A percentile compares a stretch with the other conserved stretches of the same genome.
Conservation (phyloP, 495 filamentous ascomycete genomes). For the Neurospora tetraspora region DNA sequence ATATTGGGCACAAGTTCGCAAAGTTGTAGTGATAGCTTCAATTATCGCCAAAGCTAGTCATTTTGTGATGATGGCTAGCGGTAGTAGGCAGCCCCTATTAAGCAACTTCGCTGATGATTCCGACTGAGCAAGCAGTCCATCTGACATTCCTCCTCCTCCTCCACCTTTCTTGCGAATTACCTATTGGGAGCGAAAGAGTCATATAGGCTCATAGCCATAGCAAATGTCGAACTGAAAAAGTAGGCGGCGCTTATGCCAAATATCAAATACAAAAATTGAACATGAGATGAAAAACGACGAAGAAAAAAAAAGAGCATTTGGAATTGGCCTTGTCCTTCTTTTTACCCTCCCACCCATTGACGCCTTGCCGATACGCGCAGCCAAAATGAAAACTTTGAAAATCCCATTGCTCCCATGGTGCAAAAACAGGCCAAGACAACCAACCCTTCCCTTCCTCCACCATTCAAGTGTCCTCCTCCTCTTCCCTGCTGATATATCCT, state of each 20-base stretch:
- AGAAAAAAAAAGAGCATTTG: constrained; percentile 2
- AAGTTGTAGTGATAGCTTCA: not conserved
- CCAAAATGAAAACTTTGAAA: constrained; percentile 8
- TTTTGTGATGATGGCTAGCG: not conserved
- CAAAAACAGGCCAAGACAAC: constrained; percentile 1
- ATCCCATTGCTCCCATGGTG: constrained; percentile 3
- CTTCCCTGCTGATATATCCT: not conserved
- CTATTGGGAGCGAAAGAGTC: not conserved
- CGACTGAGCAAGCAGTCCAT: too few relatives aligned
- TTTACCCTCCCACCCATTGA: constrained; percentile 10
- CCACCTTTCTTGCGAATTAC: not conserved
- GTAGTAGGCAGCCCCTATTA: not conserved
- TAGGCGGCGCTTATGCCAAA: not conserved
- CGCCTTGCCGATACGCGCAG: constrained; percentile 15
- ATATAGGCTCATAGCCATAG: not conserved
- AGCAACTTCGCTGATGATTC: not conserved
- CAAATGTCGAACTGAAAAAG: not conserved
- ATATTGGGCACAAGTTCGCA: not conserved
- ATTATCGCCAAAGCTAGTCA: not conserved
- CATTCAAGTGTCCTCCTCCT: not conserved
- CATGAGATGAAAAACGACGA: constrained; percentile 1
- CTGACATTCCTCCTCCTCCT: too few relatives aligned
- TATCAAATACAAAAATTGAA: not conserved
- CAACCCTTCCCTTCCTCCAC: not conserved
- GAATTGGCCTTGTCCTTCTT: constrained; percentile 10